Evolutionary conservation across 257 asterid genomes (phyloP), one percentile per base, ranked within the genome.

Genomic region (Gentiana dahurica): DNA sequence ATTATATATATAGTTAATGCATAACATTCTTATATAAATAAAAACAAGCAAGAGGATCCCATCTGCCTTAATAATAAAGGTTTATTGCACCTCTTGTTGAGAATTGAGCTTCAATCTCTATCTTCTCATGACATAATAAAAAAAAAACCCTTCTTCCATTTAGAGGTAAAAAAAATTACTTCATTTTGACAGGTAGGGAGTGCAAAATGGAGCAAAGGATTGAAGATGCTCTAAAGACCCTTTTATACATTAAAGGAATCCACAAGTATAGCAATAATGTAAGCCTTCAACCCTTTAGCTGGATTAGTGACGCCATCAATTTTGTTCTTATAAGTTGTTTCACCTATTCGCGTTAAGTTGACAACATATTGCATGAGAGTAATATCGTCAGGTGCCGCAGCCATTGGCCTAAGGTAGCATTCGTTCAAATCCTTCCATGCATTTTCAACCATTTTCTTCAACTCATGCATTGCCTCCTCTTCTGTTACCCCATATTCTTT

Each of bases 401-500:
- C 5, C 5, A 60, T 59, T 49, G 74, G 75, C 55, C 61, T 64
- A 8, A 68, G 57, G 34, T 47, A 54, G 39, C 72, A 85, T 32
- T 73, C 85, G 47, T 78, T 81, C 0, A 78, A 69, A 15, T 72
- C 82, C 57, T 73, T 78, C 88, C 88, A 81, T 2, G 82, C 82
- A 15, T 59, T 54, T 64, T 65, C 72, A 5, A 68, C 82, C 8
- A 75, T 71, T 6, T 54, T 55, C 0, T 49, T 54, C 1, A 78
- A 78, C 51, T 71, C 65, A 4, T 60, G 36, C 70, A 73, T 61
- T 6, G 88, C 85, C 3, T 55, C 81, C 49, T 64, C 55, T 50
- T 72, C 63, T 0, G 68, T 32, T 3, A 74, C 81, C 0, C 76
- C 75, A 9, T 76, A 50, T 0, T 76, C 74, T 12, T 72, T 68